A percentile compares a stretch with the other conserved stretches of the same genome.
Evolutionary conservation across 2,329 filamentous ascomycete species (phyloP).

Genomic region (Fusarium sp.): DNA sequence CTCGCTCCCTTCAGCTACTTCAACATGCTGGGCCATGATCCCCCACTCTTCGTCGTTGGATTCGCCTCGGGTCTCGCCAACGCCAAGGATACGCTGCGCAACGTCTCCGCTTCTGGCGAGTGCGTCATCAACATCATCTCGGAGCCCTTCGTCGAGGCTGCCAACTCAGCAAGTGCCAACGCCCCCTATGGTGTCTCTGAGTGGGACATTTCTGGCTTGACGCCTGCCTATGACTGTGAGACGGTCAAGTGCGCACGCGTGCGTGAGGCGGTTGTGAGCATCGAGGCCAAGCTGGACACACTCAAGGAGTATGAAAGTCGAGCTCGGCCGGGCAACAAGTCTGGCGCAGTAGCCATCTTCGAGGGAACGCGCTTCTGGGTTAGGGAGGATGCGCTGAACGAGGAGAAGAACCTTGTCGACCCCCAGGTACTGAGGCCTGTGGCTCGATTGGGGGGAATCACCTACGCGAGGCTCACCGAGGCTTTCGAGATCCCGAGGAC

Average conservation of each 20-base stretch:
- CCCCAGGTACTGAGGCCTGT: slow-evolving; percentile 83
- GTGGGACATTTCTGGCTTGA: slow-evolving; percentile 85
- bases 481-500: slow-evolving; percentile 80
- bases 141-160: slow-evolving; percentile 89
- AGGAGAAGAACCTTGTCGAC: slow-evolving; percentile 82
- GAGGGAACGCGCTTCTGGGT: slow-evolving; percentile 93
- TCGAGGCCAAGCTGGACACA: slow-evolving; percentile 86
- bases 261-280: slow-evolving; percentile 84
- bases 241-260: slow-evolving; percentile 82
- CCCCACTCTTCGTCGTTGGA: slow-evolving; percentile 82
- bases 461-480: slow-evolving; percentile 81
- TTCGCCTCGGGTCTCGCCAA: slow-evolving; percentile 61
- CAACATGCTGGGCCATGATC: slow-evolving; percentile 87
- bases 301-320: slow-evolving; percentile 84
- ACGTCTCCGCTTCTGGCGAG: slow-evolving; percentile 80
- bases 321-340: slow-evolving; percentile 79
- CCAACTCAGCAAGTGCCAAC: slow-evolving; percentile 86
- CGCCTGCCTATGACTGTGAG: slow-evolving; percentile 74
- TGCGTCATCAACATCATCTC: slow-evolving; percentile 91
- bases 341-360: slow-evolving; percentile 81
- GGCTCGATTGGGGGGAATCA: slow-evolving; percentile 86
- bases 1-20: slow-evolving; percentile 92
- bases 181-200: slow-evolving; percentile 83
- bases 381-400: slow-evolving; percentile 88
- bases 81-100: slow-evolving; percentile 85